A percentile compares a stretch with the other conserved stretches of the same genome.
These are phyloP conservation scores for Durio zibethinus DNA, from an alignment of 345 rosid species.

Conservation along the genomic window DNA sequence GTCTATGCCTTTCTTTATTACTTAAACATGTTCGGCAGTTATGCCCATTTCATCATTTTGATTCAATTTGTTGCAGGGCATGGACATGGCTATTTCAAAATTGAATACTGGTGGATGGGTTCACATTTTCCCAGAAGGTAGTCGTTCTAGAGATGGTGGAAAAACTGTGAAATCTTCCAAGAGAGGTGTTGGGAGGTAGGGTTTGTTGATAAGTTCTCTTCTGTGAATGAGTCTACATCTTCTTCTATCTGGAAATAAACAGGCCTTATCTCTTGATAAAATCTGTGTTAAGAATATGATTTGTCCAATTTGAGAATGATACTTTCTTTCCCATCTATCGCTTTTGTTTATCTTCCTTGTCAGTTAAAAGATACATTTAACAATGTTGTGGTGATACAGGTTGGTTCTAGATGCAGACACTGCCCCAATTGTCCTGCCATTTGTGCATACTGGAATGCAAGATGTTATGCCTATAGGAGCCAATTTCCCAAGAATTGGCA, in stretches of 20 bases:
- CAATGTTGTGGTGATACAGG: conserved; percentile 34
- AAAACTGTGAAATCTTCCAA: conserved; percentile 76
- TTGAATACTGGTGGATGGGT: conserved; percentile 93
- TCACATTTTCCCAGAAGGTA: conserved; percentile 97
- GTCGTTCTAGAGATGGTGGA: conserved; percentile 94
- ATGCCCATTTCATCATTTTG: not conserved
- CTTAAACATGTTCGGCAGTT: not conserved
- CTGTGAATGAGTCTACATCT: not conserved
- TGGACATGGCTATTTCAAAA: conserved; percentile 94
- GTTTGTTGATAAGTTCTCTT: conserved; percentile 4
- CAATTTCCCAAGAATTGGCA: conserved; percentile 83
- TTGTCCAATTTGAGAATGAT: not conserved
- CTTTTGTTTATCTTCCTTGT: not conserved
- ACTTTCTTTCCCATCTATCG: not conserved
- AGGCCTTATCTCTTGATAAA: not conserved
- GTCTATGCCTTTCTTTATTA: not conserved
- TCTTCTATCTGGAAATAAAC: not conserved
- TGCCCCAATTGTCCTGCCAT: conserved; percentile 81
- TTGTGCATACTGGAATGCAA: conserved; percentile 95
- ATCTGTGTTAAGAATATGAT: not conserved
- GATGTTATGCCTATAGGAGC: conserved; percentile 96
- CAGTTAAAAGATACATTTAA: not conserved
- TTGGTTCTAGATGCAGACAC: conserved; percentile 81
- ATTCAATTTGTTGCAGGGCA: conserved; percentile 52
- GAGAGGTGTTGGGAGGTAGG: conserved; percentile 94